phyloP scores from a whole-genome alignment of 2,329 filamentous ascomycete species.

The Colletotrichum gigasporum region DNA sequence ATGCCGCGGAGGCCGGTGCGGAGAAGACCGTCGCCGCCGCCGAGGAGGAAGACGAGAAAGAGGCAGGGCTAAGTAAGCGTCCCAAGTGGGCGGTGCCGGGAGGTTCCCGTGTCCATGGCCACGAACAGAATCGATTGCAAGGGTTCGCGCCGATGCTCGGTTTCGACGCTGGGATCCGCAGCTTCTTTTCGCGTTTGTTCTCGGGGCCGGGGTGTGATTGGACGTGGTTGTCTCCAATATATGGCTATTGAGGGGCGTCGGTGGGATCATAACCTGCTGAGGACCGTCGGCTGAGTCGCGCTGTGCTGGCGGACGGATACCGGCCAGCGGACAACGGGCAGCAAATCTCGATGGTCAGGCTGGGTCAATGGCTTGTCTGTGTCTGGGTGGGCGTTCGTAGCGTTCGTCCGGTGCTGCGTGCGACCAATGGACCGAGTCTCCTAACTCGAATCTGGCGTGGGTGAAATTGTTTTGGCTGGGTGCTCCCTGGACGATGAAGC shows the following conservation, averaged over 20 bases:
- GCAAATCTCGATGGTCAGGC: neutral
- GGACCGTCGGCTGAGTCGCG: slow-evolving; percentile 17
- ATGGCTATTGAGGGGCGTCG: slow-evolving; percentile 13
- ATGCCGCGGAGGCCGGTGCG: neutral
- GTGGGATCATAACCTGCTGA: slow-evolving; percentile 15
- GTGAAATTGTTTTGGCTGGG: neutral
- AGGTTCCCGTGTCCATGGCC: neutral
- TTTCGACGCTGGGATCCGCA: neutral
- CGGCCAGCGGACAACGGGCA: no score
- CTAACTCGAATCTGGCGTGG: neutral
- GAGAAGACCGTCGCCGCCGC: neutral
- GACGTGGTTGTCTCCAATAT: neutral
- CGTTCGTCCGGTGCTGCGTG: neutral
- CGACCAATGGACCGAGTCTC: neutral
- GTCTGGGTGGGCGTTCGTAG: neutral
- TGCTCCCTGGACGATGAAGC: neutral
- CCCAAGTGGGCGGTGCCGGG: neutral
- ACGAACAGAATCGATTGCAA: neutral
- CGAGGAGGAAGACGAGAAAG: neutral
- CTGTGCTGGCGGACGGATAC: neutral
- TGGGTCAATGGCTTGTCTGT: neutral
- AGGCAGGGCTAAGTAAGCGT: neutral
- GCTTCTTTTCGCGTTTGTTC: neutral
- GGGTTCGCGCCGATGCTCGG: neutral
- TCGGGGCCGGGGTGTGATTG: neutral